These are phyloP conservation scores for Diversispora epigaea DNA, from an alignment of 192 early-diverging fungal genomes.

Conservation along the genomic window DNA sequence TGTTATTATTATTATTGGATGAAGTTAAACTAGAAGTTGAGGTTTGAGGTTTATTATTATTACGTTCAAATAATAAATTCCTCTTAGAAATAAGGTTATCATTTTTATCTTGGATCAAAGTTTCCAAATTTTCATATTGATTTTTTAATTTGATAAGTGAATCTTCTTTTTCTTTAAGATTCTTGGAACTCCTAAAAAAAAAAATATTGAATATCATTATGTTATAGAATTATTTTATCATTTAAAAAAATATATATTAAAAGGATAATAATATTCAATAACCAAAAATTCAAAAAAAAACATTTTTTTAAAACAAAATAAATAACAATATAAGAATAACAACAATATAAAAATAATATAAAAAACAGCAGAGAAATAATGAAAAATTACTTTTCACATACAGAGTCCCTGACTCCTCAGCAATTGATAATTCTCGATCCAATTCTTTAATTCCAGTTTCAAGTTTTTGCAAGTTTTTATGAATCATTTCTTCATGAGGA, in stretches of 20 bases:
- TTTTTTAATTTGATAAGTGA: constrained; percentile 61
- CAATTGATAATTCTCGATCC: constrained; percentile 54
- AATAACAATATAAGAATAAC: too few species aligned
- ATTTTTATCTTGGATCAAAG: constrained; percentile 45
- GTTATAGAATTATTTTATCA: too few species aligned
- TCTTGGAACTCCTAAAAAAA: constrained; percentile 39
- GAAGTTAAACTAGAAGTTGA: too few species aligned
- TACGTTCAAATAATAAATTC: too few species aligned
- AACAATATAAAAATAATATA: too few species aligned
- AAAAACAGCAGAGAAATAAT: too few species aligned
- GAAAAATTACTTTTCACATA: constrained; percentile 40
- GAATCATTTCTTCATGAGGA: constrained; percentile 54
- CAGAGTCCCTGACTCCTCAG: constrained; percentile 56
- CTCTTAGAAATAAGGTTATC: constrained; percentile 30
- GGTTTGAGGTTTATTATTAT: too few species aligned
- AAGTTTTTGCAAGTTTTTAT: constrained; percentile 51
- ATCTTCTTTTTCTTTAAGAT: constrained; percentile 63
- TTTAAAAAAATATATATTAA: too few species aligned
- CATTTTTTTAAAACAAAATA: too few species aligned
- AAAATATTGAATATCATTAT: too few species aligned
- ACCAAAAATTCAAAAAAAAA: not conserved
- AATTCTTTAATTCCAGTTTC: constrained; percentile 52
- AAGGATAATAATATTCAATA: too few species aligned
- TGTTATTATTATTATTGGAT: too few species aligned
- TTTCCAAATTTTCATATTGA: constrained; percentile 61